Evolutionary conservation across 306 rosid genomes (phyloP).

Genomic region (Betula pendula): DNA sequence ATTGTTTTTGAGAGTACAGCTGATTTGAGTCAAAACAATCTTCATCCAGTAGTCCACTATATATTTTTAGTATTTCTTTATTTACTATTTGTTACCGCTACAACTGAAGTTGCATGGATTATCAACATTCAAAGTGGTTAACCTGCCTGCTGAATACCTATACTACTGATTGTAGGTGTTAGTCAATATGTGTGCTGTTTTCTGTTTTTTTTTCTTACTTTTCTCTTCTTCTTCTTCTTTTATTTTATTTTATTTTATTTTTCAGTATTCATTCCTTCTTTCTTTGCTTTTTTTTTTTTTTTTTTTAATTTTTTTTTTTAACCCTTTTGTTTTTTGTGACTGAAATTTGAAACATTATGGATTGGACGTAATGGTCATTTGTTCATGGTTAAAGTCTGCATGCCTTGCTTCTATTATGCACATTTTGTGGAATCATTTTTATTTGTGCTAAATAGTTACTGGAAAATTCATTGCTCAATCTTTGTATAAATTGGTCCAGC

Average conservation of each 20-base stretch:
- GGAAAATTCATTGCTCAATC: background rate
- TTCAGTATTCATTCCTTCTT: background rate
- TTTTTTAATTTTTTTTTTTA: no score
- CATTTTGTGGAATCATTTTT: no score
- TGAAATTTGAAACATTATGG: no score
- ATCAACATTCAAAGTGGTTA: background rate
- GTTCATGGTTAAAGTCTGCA: no score
- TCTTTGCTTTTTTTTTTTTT: background rate
- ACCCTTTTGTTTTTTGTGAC: no score
- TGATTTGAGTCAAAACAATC: background rate
- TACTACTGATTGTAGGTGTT: background rate
- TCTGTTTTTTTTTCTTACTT: background rate
- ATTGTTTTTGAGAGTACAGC: background rate
- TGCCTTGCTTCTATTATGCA: no score
- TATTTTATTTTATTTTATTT: background rate
- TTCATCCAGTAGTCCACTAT: background rate
- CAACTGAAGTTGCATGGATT: background rate
- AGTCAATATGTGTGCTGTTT: background rate
- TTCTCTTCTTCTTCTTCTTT: background rate
- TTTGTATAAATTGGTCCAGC: background rate
- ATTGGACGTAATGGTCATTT: no score
- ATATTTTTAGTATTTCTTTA: background rate
- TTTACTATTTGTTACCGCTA: background rate
- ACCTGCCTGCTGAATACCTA: background rate
- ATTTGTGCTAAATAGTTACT: no score